Evolutionary conservation across 345 rosid genomes (phyloP).

Genomic region (Eutrema yunnanense): DNA sequence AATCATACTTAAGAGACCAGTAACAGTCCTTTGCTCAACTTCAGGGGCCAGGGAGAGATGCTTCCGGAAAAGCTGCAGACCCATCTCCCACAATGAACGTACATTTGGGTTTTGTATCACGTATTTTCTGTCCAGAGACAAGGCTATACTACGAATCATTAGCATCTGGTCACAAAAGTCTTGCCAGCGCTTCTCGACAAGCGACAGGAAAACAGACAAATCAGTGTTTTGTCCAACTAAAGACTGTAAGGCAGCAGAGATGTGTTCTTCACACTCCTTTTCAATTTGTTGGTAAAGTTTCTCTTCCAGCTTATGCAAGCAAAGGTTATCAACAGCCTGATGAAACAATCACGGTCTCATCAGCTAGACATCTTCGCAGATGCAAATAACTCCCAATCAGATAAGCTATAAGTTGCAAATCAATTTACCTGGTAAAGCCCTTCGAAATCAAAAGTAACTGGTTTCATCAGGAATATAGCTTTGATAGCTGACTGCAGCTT

Average conservation of each 20-base stretch:
- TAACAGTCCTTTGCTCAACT: constrained; percentile 86
- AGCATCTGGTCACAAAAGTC: constrained; percentile 86
- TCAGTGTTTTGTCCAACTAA: constrained; percentile 86
- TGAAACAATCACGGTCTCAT: neutral
- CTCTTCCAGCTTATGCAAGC: constrained; percentile 81
- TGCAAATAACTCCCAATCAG: neutral
- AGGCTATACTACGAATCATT: constrained; percentile 88
- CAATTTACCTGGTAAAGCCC: constrained; percentile 60
- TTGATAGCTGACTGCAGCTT: constrained; percentile 69
- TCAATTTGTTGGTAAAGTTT: constrained; percentile 77
- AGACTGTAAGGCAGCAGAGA: constrained; percentile 54
- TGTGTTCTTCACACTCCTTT: constrained; percentile 73
- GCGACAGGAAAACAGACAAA: constrained; percentile 63
- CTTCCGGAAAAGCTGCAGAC: constrained; percentile 78
- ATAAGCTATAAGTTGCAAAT: neutral
- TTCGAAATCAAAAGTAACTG: constrained; percentile 58
- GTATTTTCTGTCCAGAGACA: constrained; percentile 74
- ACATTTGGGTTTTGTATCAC: constrained; percentile 74
- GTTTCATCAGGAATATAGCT: constrained; percentile 78
- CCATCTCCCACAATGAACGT: constrained; percentile 89
- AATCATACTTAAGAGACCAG: constrained; percentile 78
- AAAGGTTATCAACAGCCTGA: constrained; percentile 79
- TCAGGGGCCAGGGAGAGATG: constrained; percentile 61
- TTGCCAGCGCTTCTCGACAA: constrained; percentile 90
- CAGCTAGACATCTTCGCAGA: neutral